Base-by-base conservation (phyloP, 768 basidiomycete genomes). In the Mycena amicta region DNA sequence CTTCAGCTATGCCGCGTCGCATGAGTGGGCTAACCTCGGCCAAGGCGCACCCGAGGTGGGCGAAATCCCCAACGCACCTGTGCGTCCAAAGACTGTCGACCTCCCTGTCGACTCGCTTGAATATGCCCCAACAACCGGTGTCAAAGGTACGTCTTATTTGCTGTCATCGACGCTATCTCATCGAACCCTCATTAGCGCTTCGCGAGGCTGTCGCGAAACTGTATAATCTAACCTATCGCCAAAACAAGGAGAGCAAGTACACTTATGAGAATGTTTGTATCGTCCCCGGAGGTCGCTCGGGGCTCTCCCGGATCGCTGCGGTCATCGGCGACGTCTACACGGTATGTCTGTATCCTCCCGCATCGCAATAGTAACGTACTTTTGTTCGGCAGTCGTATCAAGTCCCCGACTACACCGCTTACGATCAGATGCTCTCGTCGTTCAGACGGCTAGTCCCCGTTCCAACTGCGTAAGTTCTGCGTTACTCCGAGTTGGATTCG, bases 201-300 rank as follows among this genome's bases (percentile, higher is more conserved):
- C 84, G 95, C 27, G 88, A 93, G 69, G 93, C 94, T 2, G 95
- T 98, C 28, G 95, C 95, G 12, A 76, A 90, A 60, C 71, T 95
- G 51, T 98, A 98, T 78, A 98, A 98, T 70, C 76, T 82, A 50
- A 90, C 89, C 2, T 96, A 96, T 71, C 85, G 95, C 30, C 73
- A 89, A 64, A 91, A 85, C 47, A 95, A 90, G 74, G 58, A 72
- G 6, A 93, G 90, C 63, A 81, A 95, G 64, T 98, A 97, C 71
- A 95, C 93, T 1, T 90, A 80, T 63, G 93, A 95, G 74, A 98
- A 98, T 67, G 89, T 93, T 13, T 94, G 92, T 67, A 96, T 98
- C 65, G 95, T 97, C 0, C 95, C 95, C 13, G 95, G 95, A 43
- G 95, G 95, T 16, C 87, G 93, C 54, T 81, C 95, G 2, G 95